Base-by-base conservation (phyloP, 345 rosid species). In the Salix viminalis region DNA sequence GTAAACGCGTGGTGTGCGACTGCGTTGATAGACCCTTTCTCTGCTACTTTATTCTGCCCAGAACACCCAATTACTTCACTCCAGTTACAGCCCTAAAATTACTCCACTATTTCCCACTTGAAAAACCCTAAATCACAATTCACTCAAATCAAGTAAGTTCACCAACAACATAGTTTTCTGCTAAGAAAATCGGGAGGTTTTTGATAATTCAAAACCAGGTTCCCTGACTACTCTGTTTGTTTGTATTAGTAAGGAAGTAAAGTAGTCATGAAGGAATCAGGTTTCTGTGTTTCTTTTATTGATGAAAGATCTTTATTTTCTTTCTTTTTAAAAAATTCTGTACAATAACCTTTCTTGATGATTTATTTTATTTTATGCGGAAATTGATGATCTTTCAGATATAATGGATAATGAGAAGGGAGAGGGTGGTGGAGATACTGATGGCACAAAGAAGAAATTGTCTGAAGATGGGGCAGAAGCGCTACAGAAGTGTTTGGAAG, bases 401-500 rank as follows among this genome's bases (percentile, higher is more conserved):
- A 21, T 36, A 24, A 80, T 86, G 89, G 83, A 81, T 69, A 8
- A 14, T 70, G 74, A 61, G 41, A 74, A 83, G 46, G 62, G 67
- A 5, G 78, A 34, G 75, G 75, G 65, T 18, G 39, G 10, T 54
- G 72, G 67, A 9, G 37, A 16, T 69, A 39, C 12, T 28, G 32
- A 32, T 6, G 26, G 14, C n/a, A 60, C 72, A 18, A 76, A 74
- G 77, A 72, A 75, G 84, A 62, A 26, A 52, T 30, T 60, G 50
- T 36, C 86, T 56, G 50, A 64, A 54, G 73, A 28, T 60, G 77
- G 70, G 70, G 72, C 76, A 8, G 77, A 76, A 73, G 85, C 72
- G 61, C 65, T 81, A 18, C 80, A 75, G 71, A 83, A 81, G 65
- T 85, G 87, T 72, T 78, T 85, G 82, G 83, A 84, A 58, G 82